phyloP scores from a whole-genome alignment of 1,139 yeast species.

The Saccharomycopsis hybrid region DNA sequence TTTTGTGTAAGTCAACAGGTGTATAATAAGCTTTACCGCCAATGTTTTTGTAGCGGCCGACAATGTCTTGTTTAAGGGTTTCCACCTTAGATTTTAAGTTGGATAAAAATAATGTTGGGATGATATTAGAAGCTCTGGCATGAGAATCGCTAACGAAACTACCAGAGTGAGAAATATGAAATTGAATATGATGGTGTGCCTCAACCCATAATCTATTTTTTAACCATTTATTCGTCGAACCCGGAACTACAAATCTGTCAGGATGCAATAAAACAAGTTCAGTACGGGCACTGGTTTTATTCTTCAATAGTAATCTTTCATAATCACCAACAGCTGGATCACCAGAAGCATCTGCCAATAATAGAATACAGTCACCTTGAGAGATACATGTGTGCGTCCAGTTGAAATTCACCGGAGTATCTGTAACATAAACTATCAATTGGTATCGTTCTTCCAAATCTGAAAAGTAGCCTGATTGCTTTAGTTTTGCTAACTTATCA shows the following conservation, averaged over 20 bases:
- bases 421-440: constrained; percentile 83
- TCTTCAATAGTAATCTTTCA: constrained; percentile 66
- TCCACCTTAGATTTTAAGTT: constrained; percentile 24
- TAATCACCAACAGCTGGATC: constrained; percentile 78
- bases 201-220: constrained; percentile 85
- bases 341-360: constrained; percentile 62
- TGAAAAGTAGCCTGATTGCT: constrained; percentile 83
- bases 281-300: constrained; percentile 81
- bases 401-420: constrained; percentile 70
- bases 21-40: constrained; percentile 31
- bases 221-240: constrained; percentile 80
- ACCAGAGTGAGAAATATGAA: constrained; percentile 23
- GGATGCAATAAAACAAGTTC: constrained; percentile 82
- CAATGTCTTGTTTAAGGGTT: constrained; percentile 26
- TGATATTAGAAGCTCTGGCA: neutral
- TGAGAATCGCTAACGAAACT: neutral
- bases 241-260: constrained; percentile 76
- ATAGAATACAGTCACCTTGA: constrained; percentile 84
- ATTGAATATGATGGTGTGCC: constrained; percentile 84
- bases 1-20: constrained; percentile 59
- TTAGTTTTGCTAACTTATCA: constrained; percentile 78
- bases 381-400: constrained; percentile 94
- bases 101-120: constrained; percentile 6
- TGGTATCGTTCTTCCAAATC: constrained; percentile 87
- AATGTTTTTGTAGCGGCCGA: constrained; percentile 9